Percentiles rank a stretch among this genome's conserved stretches.
Conservation (phyloP, 306 rosid species). For the Vigna radiata region DNA sequence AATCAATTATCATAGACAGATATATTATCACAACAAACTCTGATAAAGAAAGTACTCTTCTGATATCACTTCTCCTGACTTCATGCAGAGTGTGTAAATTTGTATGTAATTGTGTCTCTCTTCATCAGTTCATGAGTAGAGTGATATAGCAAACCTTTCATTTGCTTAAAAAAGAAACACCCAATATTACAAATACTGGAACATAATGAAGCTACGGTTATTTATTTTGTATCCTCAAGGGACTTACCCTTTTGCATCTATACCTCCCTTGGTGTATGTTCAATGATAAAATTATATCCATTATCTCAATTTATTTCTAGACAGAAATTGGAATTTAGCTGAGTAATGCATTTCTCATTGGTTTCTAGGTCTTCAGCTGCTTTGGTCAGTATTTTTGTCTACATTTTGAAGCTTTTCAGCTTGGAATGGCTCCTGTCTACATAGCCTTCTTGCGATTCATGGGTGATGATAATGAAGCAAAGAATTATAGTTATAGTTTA, state of each 20-base stretch:
- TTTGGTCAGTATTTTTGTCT: constrained; percentile 89
- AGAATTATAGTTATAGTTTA: constrained; percentile 86
- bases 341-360: constrained; percentile 32
- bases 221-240: background rate
- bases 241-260: background rate
- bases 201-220: background rate
- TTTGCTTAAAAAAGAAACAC: constrained; percentile 9
- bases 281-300: background rate
- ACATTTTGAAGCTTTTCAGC: constrained; percentile 94
- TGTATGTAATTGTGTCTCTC: background rate
- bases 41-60: no score
- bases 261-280: background rate
- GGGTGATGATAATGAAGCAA: constrained; percentile 92
- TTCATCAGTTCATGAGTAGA: constrained; percentile 26
- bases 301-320: background rate
- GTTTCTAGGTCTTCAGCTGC: constrained; percentile 85
- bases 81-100: constrained; percentile 35
- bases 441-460: constrained; percentile 89
- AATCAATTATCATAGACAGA: no score
- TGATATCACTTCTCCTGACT: no score
- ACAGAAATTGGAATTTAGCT: constrained; percentile 29
- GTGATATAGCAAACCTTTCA: constrained; percentile 16
- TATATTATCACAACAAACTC: no score
- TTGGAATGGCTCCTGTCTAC: constrained; percentile 90
- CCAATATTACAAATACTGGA: constrained; percentile 21